These are phyloP conservation scores for Pseudocercospora macadamiae DNA, from an alignment of 2,329 filamentous ascomycete genomes.

Conservation along the genomic window DNA sequence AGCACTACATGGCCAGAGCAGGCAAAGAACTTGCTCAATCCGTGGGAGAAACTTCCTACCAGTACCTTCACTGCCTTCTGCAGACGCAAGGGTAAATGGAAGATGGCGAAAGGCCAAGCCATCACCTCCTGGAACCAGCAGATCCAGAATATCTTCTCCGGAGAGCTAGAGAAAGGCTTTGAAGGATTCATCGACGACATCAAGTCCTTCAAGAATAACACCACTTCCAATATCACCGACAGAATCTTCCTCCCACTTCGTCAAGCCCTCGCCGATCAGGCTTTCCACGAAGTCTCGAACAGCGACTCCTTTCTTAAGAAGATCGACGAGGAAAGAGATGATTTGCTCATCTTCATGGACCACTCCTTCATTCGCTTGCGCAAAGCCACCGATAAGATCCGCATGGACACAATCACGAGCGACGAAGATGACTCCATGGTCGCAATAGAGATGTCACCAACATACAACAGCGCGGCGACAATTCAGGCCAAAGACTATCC, in stretches of 20 bases:
- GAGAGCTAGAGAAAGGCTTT: not conserved
- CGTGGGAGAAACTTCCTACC: slow-evolving; percentile 9
- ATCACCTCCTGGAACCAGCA: slow-evolving; percentile 8
- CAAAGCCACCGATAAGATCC: too few relatives aligned
- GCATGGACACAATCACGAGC: not conserved
- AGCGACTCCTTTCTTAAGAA: not conserved
- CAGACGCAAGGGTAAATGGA: slow-evolving; percentile 12
- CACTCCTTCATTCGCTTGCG: not conserved
- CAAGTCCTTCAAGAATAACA: not conserved
- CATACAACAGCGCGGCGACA: not conserved
- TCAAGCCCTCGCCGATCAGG: not conserved
- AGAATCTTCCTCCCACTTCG: not conserved
- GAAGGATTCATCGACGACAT: not conserved
- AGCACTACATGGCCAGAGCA: not conserved
- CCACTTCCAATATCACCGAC: not conserved
- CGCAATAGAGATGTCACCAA: not conserved
- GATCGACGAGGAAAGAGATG: not conserved
- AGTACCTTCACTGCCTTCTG: slow-evolving; percentile 14
- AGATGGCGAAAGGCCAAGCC: not conserved
- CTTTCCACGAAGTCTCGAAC: not conserved
- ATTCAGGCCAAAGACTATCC: not conserved
- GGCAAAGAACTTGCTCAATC: not conserved
- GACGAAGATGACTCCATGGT: not conserved
- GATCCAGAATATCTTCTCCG: slow-evolving; percentile 4
- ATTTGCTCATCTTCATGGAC: not conserved